Evolutionary conservation across 495 filamentous ascomycete genomes (phyloP).

Genomic region (Aspergillus wentii): DNA sequence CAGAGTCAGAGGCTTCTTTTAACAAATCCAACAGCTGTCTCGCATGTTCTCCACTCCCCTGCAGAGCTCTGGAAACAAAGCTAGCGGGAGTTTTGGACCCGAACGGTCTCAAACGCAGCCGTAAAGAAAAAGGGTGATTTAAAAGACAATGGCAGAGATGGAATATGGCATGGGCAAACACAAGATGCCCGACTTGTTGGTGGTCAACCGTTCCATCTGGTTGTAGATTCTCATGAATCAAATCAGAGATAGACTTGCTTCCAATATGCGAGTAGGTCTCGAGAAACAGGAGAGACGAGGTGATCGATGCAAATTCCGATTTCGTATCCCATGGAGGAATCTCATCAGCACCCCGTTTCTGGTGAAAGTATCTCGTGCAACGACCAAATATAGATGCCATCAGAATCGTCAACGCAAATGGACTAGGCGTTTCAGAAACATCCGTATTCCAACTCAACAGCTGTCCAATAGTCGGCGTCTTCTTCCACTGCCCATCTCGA

Average conservation of each 20-base stretch:
- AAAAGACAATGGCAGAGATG: constrained; percentile 27
- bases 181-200: constrained; percentile 15
- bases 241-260: constrained; percentile 4
- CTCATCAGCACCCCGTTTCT: constrained; percentile 8
- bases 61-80: constrained; percentile 16
- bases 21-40: constrained; percentile 15
- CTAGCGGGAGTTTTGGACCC: constrained; percentile 15
- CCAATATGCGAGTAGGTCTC: constrained; percentile 21
- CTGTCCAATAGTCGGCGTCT: constrained; percentile 19
- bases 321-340: constrained; percentile 28
- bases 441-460: constrained; percentile 15
- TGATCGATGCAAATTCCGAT: constrained; percentile 21
- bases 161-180: constrained; percentile 24
- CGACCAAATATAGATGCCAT: constrained; percentile 23
- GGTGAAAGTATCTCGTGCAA: constrained; percentile 22
- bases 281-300: constrained; percentile 19
- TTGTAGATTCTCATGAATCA: constrained; percentile 4
- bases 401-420: constrained; percentile 20
- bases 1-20: constrained; percentile 9
- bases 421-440: constrained; percentile 13
- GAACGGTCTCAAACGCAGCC: constrained; percentile 13
- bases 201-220: constrained; percentile 8
- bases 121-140: constrained; percentile 23
- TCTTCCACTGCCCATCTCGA: constrained; percentile 11
- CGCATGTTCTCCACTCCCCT: constrained; percentile 16